phyloP scores from a whole-genome alignment of 2,329 filamentous ascomycete species.

The Zasmidium cellare region DNA sequence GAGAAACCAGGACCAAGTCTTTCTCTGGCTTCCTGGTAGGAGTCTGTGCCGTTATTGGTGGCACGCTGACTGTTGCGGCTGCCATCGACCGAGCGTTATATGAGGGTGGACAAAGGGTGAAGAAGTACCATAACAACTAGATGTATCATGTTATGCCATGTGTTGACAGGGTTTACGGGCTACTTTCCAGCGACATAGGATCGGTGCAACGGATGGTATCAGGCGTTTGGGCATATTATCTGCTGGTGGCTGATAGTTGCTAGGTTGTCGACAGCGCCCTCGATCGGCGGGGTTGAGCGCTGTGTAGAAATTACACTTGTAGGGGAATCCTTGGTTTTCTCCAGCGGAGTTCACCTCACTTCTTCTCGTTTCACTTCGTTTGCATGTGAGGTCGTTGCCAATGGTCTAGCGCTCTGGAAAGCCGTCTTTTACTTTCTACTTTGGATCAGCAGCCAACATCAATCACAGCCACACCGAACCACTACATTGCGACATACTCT shows the following conservation, averaged over 20 bases:
- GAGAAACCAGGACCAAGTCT: slow-evolving; percentile 83
- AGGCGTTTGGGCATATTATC: neutral
- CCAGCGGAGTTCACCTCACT: too few relatives aligned
- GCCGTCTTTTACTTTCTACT: neutral
- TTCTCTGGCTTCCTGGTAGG: slow-evolving; percentile 92
- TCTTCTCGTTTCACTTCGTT: neutral
- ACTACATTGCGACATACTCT: neutral
- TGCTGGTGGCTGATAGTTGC: neutral
- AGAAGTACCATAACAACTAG: slow-evolving; percentile 73
- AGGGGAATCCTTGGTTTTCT: too few relatives aligned
- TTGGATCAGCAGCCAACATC: neutral
- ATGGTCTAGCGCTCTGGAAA: neutral
- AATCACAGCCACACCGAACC: neutral
- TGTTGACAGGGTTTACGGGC: neutral
- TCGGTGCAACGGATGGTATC: neutral
- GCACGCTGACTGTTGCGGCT: slow-evolving; percentile 92
- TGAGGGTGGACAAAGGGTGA: slow-evolving; percentile 79
- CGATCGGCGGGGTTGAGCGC: neutral
- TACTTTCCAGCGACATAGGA: too few relatives aligned
- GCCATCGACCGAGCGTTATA: slow-evolving; percentile 89
- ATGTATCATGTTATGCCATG: slow-evolving; percentile 1
- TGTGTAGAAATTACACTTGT: neutral
- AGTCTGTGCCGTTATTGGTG: slow-evolving; percentile 90
- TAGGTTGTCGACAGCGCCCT: neutral
- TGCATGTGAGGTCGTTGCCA: neutral